These are phyloP conservation scores for Penicillium pulvis DNA, from an alignment of 495 filamentous ascomycete species.

Conservation along the genomic window DNA sequence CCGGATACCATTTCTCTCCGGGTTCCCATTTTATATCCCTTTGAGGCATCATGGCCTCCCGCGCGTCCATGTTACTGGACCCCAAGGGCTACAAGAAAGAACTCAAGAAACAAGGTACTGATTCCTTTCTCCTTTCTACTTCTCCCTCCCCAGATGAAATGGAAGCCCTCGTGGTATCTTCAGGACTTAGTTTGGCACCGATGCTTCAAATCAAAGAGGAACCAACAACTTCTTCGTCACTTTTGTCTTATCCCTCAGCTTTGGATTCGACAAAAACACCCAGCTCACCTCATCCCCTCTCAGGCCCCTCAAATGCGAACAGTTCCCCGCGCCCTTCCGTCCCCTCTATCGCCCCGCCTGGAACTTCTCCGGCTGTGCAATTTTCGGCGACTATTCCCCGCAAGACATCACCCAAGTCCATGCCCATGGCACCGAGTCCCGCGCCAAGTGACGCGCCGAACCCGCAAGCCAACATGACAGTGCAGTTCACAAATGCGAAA, in stretches of 20 bases:
- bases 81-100: slow-evolving; percentile 41
- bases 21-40: background rate
- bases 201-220: background rate
- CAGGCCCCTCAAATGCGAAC: slow-evolving; percentile 22
- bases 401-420: background rate
- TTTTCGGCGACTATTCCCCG: slow-evolving; percentile 14
- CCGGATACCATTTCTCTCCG: background rate
- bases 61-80: slow-evolving; percentile 47
- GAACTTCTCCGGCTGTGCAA: slow-evolving; percentile 30
- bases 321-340: slow-evolving; percentile 14
- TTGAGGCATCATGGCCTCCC: slow-evolving; percentile 39
- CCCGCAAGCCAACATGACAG: slow-evolving; percentile 22
- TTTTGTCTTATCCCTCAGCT: slow-evolving; percentile 18
- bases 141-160: background rate
- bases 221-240: slow-evolving; percentile 5
- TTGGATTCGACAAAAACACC: slow-evolving; percentile 13
- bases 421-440: slow-evolving; percentile 13
- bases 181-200: background rate
- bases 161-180: background rate
- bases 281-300: slow-evolving; percentile 28
- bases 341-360: slow-evolving; percentile 29
- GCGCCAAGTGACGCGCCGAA: slow-evolving; percentile 9
- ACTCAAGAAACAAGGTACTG: slow-evolving; percentile 38
- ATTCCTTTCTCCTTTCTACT: slow-evolving; percentile 16
- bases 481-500: slow-evolving; percentile 30